A percentile compares a stretch with the other conserved stretches of the same genome.
These are phyloP conservation scores for Fulvia fulva DNA, from an alignment of 2,329 filamentous ascomycete species.

Conservation along the genomic window DNA sequence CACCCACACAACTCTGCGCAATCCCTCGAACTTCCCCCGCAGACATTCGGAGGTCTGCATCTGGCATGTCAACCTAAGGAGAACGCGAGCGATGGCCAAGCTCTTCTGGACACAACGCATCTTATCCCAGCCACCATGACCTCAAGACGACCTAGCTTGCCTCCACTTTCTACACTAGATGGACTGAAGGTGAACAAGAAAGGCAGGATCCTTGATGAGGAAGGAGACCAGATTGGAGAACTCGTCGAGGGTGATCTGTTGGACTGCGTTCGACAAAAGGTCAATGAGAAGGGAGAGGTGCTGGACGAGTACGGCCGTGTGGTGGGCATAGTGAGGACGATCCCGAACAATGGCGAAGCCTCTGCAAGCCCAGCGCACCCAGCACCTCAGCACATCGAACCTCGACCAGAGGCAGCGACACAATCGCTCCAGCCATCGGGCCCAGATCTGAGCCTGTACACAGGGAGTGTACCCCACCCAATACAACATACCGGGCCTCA, in stretches of 20 bases:
- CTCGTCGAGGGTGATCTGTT: constrained; percentile 44
- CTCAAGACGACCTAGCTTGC: constrained; percentile 18
- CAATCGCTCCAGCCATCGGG: not conserved
- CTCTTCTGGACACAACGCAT: not conserved
- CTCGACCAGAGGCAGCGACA: not conserved
- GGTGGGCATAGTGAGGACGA: constrained; percentile 35
- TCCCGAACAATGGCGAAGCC: not conserved
- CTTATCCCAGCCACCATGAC: not conserved
- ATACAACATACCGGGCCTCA: too few species aligned
- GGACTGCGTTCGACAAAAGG: constrained; percentile 44
- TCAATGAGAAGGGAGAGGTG: constrained; percentile 46
- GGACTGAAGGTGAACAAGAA: constrained; percentile 55
- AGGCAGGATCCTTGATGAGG: constrained; percentile 46
- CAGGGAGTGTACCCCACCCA: not conserved
- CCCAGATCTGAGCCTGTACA: not conserved
- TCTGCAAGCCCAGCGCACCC: not conserved
- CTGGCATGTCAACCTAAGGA: not conserved
- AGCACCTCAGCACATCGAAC: too few species aligned
- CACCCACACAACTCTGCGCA: not conserved
- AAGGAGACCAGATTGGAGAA: constrained; percentile 47
- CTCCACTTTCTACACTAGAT: constrained; percentile 43
- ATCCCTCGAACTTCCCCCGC: not conserved
- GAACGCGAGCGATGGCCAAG: not conserved
- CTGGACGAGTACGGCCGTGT: constrained; percentile 46
- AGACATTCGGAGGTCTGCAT: not conserved